phyloP scores from a whole-genome alignment of 78 protist species.

The Diacronema lutheri region DNA sequence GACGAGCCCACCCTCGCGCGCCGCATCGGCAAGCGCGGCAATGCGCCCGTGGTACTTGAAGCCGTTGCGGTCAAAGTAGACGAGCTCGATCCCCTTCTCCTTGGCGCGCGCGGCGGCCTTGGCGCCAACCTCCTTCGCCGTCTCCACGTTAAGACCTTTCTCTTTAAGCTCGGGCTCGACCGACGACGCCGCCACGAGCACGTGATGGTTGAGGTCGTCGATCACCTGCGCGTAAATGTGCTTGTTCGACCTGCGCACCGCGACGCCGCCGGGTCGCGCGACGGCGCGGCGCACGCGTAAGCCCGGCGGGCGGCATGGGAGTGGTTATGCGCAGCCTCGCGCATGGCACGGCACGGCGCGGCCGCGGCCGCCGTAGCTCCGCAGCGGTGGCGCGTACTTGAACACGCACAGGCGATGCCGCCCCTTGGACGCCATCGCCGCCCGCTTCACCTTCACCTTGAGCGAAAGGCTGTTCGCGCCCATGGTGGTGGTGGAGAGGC shows the following conservation, averaged over 20 bases:
- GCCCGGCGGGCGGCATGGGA: neutral
- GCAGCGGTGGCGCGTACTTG: neutral
- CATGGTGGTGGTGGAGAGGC: too few species aligned
- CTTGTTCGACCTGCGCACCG: constrained; percentile 14
- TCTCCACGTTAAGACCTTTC: neutral
- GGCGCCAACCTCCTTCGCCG: neutral
- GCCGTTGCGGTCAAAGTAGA: constrained; percentile 31
- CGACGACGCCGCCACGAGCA: neutral
- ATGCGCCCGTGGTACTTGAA: constrained; percentile 28
- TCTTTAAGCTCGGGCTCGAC: neutral
- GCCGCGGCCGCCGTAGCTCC: too few species aligned
- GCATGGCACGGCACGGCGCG: neutral
- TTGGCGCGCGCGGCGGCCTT: constrained; percentile 3
- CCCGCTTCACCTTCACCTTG: too few species aligned
- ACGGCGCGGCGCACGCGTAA: neutral
- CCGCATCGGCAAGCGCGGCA: constrained; percentile 20
- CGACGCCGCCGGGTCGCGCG: neutral
- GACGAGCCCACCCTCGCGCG: constrained; percentile 17
- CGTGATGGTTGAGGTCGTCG: neutral
- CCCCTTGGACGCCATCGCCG: too few species aligned
- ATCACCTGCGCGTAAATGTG: constrained; percentile 30
- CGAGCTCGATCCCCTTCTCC: constrained; percentile 20
- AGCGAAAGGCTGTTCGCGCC: too few species aligned
- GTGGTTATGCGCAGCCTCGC: neutral
- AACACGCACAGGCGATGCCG: neutral